Base-by-base conservation (phyloP, 1,284 basidiomycete genomes). In the Somion occarium region DNA sequence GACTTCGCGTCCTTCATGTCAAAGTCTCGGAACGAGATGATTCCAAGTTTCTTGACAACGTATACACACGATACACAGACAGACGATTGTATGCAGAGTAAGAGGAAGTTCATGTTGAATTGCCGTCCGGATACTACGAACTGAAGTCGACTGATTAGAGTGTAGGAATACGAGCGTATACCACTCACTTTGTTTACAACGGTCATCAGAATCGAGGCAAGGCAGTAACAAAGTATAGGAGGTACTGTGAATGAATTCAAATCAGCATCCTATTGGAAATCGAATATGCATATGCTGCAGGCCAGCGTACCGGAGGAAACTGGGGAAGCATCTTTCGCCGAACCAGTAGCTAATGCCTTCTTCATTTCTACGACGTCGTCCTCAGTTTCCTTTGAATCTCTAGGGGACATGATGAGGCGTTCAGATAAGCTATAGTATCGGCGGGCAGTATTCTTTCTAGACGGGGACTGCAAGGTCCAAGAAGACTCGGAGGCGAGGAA, bases 41-140 rank as follows among this genome's bases (percentile, higher is more conserved):
- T 64, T n/a, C 92, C 87, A 2, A 85, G 44, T 53, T 75, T 82
- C 73, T 97, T 98, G 53, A 88, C 87, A 3, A 69, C 50, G 19
- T 73, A 65, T 18, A 98, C 96, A 63, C 88, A 91, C 13, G 76
- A 64, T 23, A 92, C 84, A 67, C 93, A 97, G 57, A 97, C 92
- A 19, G 76, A 69, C 1, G 91, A 94, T 70, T 99, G 97, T 55
- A 98, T 93, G 53, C 91, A 85, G 20, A 99, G 79, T 24, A 99
- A 81, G 34, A 98, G 76, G 64, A 98, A 97, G 60, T 93, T 99
- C 96, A 99, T 98, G 59, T 91, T 91, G 71, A 99, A 99, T 60
- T 91, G 70, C 34, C 78, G 76, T 3, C 97, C 97, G 3, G 96
- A 98, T 7, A 99, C 95, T 54, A 98, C 92, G 63, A 88, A 98